phyloP scores from a whole-genome alignment of 768 basidiomycete species.

The Auricularia auricula-judae region DNA sequence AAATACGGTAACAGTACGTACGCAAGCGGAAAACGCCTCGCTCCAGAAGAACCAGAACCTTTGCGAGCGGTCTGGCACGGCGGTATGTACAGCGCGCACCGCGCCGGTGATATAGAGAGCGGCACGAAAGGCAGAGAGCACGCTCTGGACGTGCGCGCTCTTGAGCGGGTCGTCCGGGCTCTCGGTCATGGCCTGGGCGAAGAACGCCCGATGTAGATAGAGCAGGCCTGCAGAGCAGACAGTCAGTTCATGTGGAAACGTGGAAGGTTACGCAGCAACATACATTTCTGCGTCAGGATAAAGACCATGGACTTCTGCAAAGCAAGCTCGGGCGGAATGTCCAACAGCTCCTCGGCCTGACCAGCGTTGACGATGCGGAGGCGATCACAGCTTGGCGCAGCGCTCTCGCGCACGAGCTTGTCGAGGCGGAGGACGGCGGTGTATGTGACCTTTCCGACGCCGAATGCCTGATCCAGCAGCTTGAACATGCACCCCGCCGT shows the following conservation, averaged over 20 bases:
- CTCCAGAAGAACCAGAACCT: conserved; percentile 48
- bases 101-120: conserved; percentile 60
- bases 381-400: neutral
- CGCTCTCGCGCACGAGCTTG: neutral
- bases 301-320: neutral
- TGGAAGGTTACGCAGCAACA: neutral
- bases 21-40: conserved; percentile 49
- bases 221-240: conserved; percentile 37
- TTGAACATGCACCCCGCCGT: conserved; percentile 61
- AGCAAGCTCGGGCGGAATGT: neutral
- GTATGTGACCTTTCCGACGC: conserved; percentile 56
- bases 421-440: conserved; percentile 57
- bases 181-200: conserved; percentile 61
- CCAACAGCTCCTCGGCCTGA: neutral
- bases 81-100: conserved; percentile 56
- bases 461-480: conserved; percentile 61
- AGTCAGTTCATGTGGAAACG: neutral
- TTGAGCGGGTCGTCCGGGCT: conserved; percentile 65
- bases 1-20: conserved; percentile 22
- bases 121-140: conserved; percentile 64
- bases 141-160: conserved; percentile 61
- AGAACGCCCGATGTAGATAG: conserved; percentile 64
- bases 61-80: conserved; percentile 51
- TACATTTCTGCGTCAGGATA: neutral
- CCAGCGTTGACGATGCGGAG: neutral